Evolutionary conservation across 2,329 filamentous ascomycete genomes (phyloP).

Genomic region (Calonectria multiphialidica): DNA sequence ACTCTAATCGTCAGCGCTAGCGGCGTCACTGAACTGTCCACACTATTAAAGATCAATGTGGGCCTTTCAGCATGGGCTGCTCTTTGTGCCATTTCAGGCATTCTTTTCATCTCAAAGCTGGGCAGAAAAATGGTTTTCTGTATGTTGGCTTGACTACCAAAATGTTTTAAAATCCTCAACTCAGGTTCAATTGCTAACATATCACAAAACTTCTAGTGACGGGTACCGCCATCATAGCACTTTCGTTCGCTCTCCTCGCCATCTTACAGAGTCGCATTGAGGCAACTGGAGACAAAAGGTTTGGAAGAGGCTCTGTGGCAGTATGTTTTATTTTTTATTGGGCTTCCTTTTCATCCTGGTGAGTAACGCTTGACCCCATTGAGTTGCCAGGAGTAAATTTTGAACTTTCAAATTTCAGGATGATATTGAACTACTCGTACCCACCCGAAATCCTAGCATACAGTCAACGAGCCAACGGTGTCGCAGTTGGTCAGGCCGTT

Average conservation of each 20-base stretch:
- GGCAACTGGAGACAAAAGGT: not conserved
- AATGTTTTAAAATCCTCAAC: not conserved
- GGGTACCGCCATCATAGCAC: not conserved
- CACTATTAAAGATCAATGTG: not conserved
- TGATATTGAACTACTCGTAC: not conserved
- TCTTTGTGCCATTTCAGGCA: not conserved
- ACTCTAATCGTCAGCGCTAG: not conserved
- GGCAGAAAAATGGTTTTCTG: not conserved
- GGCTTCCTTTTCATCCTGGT: conserved; percentile 4
- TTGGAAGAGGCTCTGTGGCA: not conserved
- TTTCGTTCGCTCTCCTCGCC: not conserved
- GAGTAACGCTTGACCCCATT: not conserved
- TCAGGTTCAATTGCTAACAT: not conserved
- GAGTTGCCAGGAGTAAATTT: too few relatives aligned
- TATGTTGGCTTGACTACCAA: not conserved
- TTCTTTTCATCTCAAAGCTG: not conserved
- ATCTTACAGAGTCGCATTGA: not conserved
- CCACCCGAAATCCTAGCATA: not conserved
- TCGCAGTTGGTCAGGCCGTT: not conserved
- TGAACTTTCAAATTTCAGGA: not conserved
- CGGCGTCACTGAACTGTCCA: not conserved
- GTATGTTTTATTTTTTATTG: conserved; percentile 1
- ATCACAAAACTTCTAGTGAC: not conserved
- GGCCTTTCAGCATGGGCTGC: conserved; percentile 1
- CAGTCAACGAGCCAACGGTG: not conserved